Conservation (phyloP, 495 filamentous ascomycete species). For the Daldinia bambusicola region DNA sequence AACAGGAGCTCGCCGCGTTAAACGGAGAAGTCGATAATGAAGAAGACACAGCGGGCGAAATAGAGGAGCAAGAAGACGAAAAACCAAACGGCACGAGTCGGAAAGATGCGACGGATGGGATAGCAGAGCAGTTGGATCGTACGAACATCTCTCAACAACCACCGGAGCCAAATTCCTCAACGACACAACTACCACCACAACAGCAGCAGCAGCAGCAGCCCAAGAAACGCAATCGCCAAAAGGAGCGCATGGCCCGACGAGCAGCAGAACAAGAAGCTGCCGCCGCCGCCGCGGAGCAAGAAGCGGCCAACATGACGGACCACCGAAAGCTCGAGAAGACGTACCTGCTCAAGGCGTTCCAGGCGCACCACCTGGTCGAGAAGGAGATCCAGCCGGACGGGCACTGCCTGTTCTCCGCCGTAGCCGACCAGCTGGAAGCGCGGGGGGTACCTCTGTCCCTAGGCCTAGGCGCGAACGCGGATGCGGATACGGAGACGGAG, state of each 20-base stretch:
- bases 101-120: constrained; percentile 28
- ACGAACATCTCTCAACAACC: constrained; percentile 31
- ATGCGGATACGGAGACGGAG: constrained; percentile 15
- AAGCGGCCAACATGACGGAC: constrained; percentile 79
- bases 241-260: constrained; percentile 87
- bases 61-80: constrained; percentile 39
- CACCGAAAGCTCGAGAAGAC: constrained; percentile 75
- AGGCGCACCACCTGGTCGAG: constrained; percentile 71
- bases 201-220: constrained; percentile 38
- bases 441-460: constrained; percentile 48
- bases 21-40: constrained; percentile 49
- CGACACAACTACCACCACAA: background rate
- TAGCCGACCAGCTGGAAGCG: constrained; percentile 80
- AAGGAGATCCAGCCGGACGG: constrained; percentile 87
- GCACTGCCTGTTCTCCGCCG: constrained; percentile 93
- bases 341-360: constrained; percentile 73
- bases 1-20: constrained; percentile 70
- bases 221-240: constrained; percentile 90
- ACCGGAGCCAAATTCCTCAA: constrained; percentile 22
- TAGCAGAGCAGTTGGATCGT: constrained; percentile 34
- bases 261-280: constrained; percentile 83
- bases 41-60: constrained; percentile 17
- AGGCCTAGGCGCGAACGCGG: constrained; percentile 32
- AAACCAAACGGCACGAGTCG: constrained; percentile 30
- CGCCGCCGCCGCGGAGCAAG: constrained; percentile 71